Percentiles rank a stretch among this genome's conserved stretches.
phyloP scores from a whole-genome alignment of 2,329 filamentous ascomycete species.

The Torrubiellomyces zombiae region DNA sequence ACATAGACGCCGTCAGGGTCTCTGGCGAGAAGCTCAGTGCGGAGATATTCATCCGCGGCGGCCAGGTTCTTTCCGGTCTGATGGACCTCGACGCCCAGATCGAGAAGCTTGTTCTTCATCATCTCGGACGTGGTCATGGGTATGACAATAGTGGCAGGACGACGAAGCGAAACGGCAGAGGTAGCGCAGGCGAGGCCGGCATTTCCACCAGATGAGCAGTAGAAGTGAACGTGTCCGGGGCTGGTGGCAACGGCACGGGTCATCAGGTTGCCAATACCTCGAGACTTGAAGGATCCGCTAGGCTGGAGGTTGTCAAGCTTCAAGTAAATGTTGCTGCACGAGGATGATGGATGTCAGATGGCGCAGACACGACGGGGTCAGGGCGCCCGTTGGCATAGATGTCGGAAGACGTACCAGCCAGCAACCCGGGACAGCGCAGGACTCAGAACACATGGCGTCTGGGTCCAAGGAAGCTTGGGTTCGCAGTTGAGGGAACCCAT shows the following conservation, averaged over 20 bases:
- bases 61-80: conserved; percentile 51
- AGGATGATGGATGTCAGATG: conserved; percentile 1
- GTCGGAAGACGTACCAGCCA: conserved; percentile 42
- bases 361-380: conserved; percentile 6
- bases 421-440: conserved; percentile 48
- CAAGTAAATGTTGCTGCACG: conserved; percentile 53
- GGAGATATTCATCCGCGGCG: conserved; percentile 52
- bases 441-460: conserved; percentile 56
- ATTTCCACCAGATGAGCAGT: conserved; percentile 67
- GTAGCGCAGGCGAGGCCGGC: conserved; percentile 69
- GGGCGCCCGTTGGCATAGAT: background rate
- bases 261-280: conserved; percentile 59
- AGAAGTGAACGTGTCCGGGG: conserved; percentile 45
- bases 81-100: conserved; percentile 52
- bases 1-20: conserved; percentile 43
- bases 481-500: conserved; percentile 25
- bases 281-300: conserved; percentile 73
- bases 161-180: conserved; percentile 46
- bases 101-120: conserved; percentile 55
- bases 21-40: conserved; percentile 35
- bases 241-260: conserved; percentile 18
- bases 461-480: conserved; percentile 42
- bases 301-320: conserved; percentile 79
- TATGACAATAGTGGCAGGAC: conserved; percentile 60
- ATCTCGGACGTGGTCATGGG: conserved; percentile 46